A percentile compares a stretch with the other conserved stretches of the same genome.
phyloP scores from a whole-genome alignment of 1,139 yeast species.

The Debaryomyces coudertii region DNA sequence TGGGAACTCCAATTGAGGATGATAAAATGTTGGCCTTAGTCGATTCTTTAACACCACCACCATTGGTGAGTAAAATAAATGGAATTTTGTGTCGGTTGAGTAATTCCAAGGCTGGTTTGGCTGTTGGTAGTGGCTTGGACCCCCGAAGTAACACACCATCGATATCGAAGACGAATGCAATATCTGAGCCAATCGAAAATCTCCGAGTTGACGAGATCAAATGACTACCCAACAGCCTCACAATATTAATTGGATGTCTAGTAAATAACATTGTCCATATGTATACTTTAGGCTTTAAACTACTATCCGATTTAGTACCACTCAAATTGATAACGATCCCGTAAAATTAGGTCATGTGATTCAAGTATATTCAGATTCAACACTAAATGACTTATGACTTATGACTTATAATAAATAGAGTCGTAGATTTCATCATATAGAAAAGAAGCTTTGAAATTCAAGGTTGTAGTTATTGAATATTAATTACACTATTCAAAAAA shows the following conservation, averaged over 20 bases:
- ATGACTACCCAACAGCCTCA: neutral
- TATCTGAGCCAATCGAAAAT: constrained; percentile 10
- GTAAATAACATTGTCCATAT: constrained; percentile 1
- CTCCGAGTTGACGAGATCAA: neutral
- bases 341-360: neutral
- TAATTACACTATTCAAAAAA: too few species aligned
- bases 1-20: constrained; percentile 47
- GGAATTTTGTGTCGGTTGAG: constrained; percentile 67
- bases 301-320: neutral
- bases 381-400: too few species aligned
- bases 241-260: neutral
- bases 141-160: constrained; percentile 95
- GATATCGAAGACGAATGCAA: constrained; percentile 49
- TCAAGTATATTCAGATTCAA: neutral
- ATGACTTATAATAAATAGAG: too few species aligned
- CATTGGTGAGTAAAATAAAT: constrained; percentile 84
- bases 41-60: constrained; percentile 82
- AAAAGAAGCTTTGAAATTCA: too few species aligned
- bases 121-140: constrained; percentile 65
- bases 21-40: constrained; percentile 63
- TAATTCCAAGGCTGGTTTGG: constrained; percentile 62
- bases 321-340: neutral
- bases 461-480: too few species aligned
- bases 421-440: too few species aligned
- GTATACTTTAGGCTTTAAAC: too few species aligned